A percentile compares a stretch with the other conserved stretches of the same genome.
These are phyloP conservation scores for Amylocystis lapponica DNA, from an alignment of 768 basidiomycete species.

Conservation along the genomic window DNA sequence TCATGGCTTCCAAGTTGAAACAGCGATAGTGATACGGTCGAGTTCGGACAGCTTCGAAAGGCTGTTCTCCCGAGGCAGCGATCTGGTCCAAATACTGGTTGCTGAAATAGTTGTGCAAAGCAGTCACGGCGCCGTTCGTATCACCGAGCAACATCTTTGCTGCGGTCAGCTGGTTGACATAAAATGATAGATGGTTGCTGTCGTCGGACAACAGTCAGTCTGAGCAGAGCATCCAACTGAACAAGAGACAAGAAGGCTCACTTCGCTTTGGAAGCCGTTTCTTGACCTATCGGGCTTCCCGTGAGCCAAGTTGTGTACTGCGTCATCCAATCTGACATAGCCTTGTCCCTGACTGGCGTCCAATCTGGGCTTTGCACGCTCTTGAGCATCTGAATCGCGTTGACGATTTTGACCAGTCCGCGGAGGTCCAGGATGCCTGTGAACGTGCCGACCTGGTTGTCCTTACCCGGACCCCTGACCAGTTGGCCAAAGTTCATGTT, in stretches of 20 bases:
- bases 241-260: slow-evolving; percentile 18
- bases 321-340: slow-evolving; percentile 38
- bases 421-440: slow-evolving; percentile 51
- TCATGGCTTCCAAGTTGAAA: slow-evolving; percentile 55
- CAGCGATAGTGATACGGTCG: slow-evolving; percentile 52
- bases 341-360: slow-evolving; percentile 32
- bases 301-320: slow-evolving; percentile 41
- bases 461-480: slow-evolving; percentile 43
- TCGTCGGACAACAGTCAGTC: neutral
- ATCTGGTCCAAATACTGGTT: slow-evolving; percentile 42
- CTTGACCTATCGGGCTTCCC: slow-evolving; percentile 36
- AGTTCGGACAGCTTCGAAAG: slow-evolving; percentile 49
- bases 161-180: slow-evolving; percentile 38
- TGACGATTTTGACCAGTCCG: slow-evolving; percentile 43
- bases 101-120: slow-evolving; percentile 37
- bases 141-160: slow-evolving; percentile 38
- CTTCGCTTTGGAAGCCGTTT: slow-evolving; percentile 42
- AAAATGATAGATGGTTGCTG: slow-evolving; percentile 54
- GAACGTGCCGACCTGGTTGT: slow-evolving; percentile 39
- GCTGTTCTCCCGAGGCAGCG: slow-evolving; percentile 48
- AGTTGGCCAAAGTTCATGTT: slow-evolving; percentile 52
- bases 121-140: slow-evolving; percentile 30
- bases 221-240: no score
- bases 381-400: slow-evolving; percentile 39
- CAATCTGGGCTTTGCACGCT: slow-evolving; percentile 33